These are phyloP conservation scores for Sequoiadendron giganteum DNA, from an alignment of 75 land plant species.

Conservation along the genomic window DNA sequence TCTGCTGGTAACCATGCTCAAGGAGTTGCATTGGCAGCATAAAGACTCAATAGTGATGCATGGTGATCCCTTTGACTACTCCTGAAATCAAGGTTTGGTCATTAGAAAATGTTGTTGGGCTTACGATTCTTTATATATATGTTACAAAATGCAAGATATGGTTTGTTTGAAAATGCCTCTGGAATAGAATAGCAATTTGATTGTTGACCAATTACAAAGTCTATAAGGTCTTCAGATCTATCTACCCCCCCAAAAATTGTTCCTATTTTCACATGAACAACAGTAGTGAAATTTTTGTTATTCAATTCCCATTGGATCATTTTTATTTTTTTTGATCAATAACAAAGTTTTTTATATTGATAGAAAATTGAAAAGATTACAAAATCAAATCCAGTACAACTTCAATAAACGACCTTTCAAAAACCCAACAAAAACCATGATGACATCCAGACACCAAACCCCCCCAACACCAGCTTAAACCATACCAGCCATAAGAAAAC, in stretches of 20 bases:
- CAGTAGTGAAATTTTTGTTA: not conserved
- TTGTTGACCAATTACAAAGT: not conserved
- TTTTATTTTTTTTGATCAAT: too few species aligned
- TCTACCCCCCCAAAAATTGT: not conserved
- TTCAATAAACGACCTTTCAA: too few species aligned
- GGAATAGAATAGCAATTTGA: not conserved
- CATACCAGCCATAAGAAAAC: too few species aligned
- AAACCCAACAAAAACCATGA: too few species aligned
- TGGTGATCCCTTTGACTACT: conserved; percentile 82
- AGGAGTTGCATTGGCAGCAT: conserved; percentile 86
- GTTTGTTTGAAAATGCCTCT: not conserved
- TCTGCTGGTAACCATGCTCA: conserved; percentile 98
- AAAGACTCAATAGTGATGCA: conserved; percentile 60
- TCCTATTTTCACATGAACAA: not conserved
- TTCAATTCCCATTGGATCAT: too few species aligned
- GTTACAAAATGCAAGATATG: not conserved
- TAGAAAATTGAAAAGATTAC: too few species aligned
- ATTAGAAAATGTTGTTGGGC: not conserved
- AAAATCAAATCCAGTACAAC: too few species aligned
- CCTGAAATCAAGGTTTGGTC: conserved; percentile 79
- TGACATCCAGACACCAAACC: too few species aligned
- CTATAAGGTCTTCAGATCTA: not conserved
- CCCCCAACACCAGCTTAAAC: too few species aligned
- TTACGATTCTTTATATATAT: not conserved
- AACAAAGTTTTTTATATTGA: too few species aligned